Evolutionary conservation across 495 filamentous ascomycete species (phyloP), one percentile per base, ranked within the genome.

Genomic region (Podospora pseudoanserina): DNA sequence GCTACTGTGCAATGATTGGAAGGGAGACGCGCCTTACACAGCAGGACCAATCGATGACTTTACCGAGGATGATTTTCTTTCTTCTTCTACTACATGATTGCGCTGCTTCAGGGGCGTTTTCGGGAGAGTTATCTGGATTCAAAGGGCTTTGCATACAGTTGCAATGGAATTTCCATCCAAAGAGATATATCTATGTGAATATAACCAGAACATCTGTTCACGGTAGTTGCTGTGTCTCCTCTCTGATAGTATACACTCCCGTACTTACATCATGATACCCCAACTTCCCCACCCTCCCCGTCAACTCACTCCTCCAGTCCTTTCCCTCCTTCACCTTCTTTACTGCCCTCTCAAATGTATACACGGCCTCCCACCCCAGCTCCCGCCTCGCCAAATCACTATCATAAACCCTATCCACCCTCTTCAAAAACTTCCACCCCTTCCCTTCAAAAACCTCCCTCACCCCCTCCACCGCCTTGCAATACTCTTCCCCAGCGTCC

Each of bases 391-490:
- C 75, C 67, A 64, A 61, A 34, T 28, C 15, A 15, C 72, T 73
- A 67, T 77, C 75, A 63, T 77, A 77, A 27, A 77, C 72, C n/a
- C 75, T 58, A 61, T 77, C 75, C 9, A 77, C 54, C 60, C 74
- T 68, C 19, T 57, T n/a, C 27, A 73, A 13, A 53, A 68, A 72
- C 63, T 15, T 60, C 75, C 75, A 77, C 18, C 70, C 70, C 58
- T 67, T 76, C 23, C 26, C 19, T 28, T 28, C 60, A 70, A 77
- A 73, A 2, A 76, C 68, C 16, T 26, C 57, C 13, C 15, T 67
- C 9, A 32, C 39, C 63, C 49, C 69, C 0, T 68, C 68, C 3
- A 65, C 64, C 4, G 39, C 54, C 32, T 7, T 26, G 2, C 30
- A 28, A 55, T 72, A 64, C 13, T 69, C 60, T 27, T 5, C 18